These are phyloP conservation scores for Begonia peltatifolia DNA, from an alignment of 306 rosid species.

Conservation along the genomic window DNA sequence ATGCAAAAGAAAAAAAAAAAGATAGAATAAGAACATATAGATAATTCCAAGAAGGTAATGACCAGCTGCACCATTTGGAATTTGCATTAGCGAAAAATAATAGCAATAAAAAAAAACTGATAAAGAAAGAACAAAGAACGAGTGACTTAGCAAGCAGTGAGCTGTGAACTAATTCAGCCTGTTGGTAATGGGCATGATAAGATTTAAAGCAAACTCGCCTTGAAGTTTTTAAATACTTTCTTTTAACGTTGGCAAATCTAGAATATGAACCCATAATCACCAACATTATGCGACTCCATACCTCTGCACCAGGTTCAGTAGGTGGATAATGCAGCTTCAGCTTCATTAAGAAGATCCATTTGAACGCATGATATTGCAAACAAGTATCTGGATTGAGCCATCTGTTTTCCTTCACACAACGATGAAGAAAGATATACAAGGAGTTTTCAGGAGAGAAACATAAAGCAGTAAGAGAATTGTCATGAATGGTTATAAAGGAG, in stretches of 20 bases:
- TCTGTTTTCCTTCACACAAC: slow-evolving; percentile 58
- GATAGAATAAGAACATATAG: slow-evolving; percentile 55
- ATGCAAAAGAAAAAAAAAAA: neutral
- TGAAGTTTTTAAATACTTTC: too few relatives aligned
- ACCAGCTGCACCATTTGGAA: slow-evolving; percentile 98
- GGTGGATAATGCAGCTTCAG: slow-evolving; percentile 85
- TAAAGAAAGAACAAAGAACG: too few relatives aligned
- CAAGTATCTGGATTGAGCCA: slow-evolving; percentile 98
- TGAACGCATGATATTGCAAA: slow-evolving; percentile 97
- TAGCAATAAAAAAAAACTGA: neutral
- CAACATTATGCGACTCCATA: slow-evolving; percentile 11
- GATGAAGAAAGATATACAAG: slow-evolving; percentile 18
- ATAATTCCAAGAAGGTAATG: slow-evolving; percentile 87
- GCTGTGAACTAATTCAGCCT: too few relatives aligned
- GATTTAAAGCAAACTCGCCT: too few relatives aligned
- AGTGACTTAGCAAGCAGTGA: too few relatives aligned
- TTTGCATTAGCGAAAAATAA: slow-evolving; percentile 32
- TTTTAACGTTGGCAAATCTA: neutral
- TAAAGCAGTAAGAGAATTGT: too few relatives aligned
- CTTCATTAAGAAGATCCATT: slow-evolving; percentile 84
- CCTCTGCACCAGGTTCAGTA: slow-evolving; percentile 79
- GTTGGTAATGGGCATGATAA: too few relatives aligned
- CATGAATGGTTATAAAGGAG: too few relatives aligned
- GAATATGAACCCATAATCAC: neutral
- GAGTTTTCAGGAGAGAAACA: slow-evolving; percentile 14